Evolutionary conservation across 164 flowering plant genomes (phyloP), one percentile per base, ranked within the genome.

Genomic region (Litsea cubeba): DNA sequence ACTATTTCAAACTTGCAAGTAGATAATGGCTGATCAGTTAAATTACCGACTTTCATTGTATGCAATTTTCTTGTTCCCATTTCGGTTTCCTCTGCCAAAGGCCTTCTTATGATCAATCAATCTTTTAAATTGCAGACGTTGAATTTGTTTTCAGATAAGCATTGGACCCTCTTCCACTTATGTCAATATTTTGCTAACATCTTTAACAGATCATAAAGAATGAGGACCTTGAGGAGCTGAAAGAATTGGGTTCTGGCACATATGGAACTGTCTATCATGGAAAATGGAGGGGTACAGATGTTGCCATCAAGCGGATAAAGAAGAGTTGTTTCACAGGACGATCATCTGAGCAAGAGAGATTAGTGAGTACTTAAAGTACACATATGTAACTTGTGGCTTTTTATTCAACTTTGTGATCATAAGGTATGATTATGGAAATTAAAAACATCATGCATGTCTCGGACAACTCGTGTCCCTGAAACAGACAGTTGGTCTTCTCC

Each of bases 201-300:
- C 40, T 32, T 68, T 1, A 65, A 30, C 80, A 94, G 98, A 75
- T 90, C 32, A 94, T 94, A 68, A 92, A 82, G 81, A 91, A 92
- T 79, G 91, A 86, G 49, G 98, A 94, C 84, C 97, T 94, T 75
- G 98, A 94, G 85, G 96, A 94, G 84, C 82, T 89, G 73, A 89
- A 75, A 76, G 98, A 92, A 81, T 79, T 94, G 22, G 98, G 98
- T 76, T 90, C 98, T 78, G 98, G 98, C 69, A 90, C 98, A 25
- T 94, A 90, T 82, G 98, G 98, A 68, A 94, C 98, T 69, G 98
- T 94, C 25, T 94, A 94, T 80, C 96, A 91, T 85, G 98, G 98
- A 72, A 92, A 92, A 82, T 94, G 97, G 98, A 86, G 96, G 78
- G 98, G 98, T 26, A 76, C 93, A 5, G 98, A 94, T 83, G 97